phyloP scores from a whole-genome alignment of 1,284 basidiomycete species.

The Trichosporon faecale region DNA sequence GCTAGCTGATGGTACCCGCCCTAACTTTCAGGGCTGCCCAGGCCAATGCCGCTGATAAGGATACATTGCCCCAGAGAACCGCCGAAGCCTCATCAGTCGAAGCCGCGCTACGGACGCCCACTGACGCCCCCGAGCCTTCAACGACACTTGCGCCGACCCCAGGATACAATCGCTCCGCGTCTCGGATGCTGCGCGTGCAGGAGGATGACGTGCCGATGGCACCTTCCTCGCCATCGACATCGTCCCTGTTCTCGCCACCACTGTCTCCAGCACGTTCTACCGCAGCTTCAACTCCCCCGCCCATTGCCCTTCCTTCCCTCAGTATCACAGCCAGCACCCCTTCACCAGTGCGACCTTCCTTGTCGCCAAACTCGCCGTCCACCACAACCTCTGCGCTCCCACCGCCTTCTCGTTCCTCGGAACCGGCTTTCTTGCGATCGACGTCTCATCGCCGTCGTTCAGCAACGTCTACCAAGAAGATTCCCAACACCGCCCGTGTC shows the following conservation, averaged over 20 bases:
- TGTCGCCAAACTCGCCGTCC: not conserved
- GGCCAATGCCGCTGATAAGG: not conserved
- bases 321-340: not conserved
- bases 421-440: not conserved
- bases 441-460: not conserved
- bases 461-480: not conserved
- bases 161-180: too few species aligned
- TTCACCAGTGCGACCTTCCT: not conserved
- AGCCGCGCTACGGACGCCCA: too few species aligned
- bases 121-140: too few species aligned
- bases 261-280: not conserved
- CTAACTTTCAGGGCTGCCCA: not conserved
- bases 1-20: not conserved
- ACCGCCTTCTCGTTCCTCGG: not conserved
- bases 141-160: too few species aligned
- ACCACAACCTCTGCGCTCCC: not conserved
- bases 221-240: not conserved
- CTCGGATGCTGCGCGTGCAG: too few species aligned
- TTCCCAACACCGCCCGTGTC: not conserved
- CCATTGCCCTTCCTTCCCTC: not conserved
- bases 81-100: not conserved
- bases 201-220: too few species aligned
- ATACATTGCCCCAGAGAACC: not conserved
- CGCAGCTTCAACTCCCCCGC: not conserved
- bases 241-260: not conserved